Percentiles rank a stretch among this genome's conserved stretches.
These are phyloP conservation scores for Cladosporium phlei DNA, from an alignment of 2,329 filamentous ascomycete species.

Conservation along the genomic window DNA sequence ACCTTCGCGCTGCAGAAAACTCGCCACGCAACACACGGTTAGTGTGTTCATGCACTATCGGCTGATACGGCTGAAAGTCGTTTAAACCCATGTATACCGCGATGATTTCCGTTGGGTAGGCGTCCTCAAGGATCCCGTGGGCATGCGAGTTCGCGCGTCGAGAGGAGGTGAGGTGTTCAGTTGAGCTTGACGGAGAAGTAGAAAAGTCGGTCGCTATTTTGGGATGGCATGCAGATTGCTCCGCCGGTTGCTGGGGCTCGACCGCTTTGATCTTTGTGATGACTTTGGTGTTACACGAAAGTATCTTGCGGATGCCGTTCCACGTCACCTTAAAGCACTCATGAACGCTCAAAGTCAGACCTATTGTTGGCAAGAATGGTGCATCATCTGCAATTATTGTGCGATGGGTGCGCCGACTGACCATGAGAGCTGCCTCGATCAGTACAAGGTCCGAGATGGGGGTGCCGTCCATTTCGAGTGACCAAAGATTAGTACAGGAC, in stretches of 20 bases:
- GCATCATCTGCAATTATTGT: slow-evolving; percentile 37
- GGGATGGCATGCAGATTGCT: no score
- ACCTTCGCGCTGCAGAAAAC: slow-evolving; percentile 64
- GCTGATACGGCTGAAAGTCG: slow-evolving; percentile 93
- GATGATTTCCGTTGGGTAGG: slow-evolving; percentile 74
- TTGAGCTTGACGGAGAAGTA: slow-evolving; percentile 24
- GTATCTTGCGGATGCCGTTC: slow-evolving; percentile 81
- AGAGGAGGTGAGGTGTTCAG: slow-evolving; percentile 17
- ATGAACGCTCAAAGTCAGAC: slow-evolving; percentile 75
- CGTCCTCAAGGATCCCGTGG: slow-evolving; percentile 33
- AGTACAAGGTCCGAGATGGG: slow-evolving; percentile 81
- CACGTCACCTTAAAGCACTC: slow-evolving; percentile 91
- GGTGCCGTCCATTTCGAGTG: slow-evolving; percentile 88
- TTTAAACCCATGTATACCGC: no score
- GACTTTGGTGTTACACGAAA: slow-evolving; percentile 77
- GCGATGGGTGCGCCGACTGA: slow-evolving; percentile 53
- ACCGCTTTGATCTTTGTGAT: slow-evolving; percentile 43
- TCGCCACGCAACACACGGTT: slow-evolving; percentile 79
- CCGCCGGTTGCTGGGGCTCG: slow-evolving; percentile 24
- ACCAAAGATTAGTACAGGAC: slow-evolving; percentile 63
- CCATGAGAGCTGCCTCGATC: slow-evolving; percentile 75
- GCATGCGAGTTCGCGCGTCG: slow-evolving; percentile 19
- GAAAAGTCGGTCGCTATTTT: no score
- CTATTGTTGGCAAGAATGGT: slow-evolving; percentile 45
- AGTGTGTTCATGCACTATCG: slow-evolving; percentile 88